Evolutionary conservation across 2,329 filamentous ascomycete genomes (phyloP).

Genomic region (Podosphaera xanthii): DNA sequence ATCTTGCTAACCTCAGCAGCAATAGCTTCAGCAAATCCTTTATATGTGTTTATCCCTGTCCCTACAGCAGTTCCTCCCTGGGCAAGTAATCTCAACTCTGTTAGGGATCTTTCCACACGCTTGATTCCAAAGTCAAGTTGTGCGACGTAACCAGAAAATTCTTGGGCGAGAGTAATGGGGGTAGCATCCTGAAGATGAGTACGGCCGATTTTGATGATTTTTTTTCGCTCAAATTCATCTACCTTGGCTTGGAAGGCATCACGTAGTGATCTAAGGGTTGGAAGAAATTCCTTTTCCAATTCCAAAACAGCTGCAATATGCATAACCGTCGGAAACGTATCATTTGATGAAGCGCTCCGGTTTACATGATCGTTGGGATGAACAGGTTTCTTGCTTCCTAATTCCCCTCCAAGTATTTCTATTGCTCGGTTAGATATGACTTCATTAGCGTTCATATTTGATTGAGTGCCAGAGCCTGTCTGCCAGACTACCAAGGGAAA

Average conservation of each 20-base stretch:
- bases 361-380: conserved; percentile 99
- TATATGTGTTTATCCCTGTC: conserved; percentile 92
- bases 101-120: conserved; percentile 62
- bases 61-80: conserved; percentile 95
- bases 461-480: conserved; percentile 94
- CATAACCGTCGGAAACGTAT: conserved; percentile 99
- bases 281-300: conserved; percentile 66
- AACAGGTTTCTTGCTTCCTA: conserved; percentile 94
- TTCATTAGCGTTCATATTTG: conserved; percentile 98
- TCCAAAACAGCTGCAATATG: conserved; percentile 95
- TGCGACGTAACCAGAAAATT: conserved; percentile 92
- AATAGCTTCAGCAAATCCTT: conserved; percentile 84
- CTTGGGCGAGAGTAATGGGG: conserved; percentile 81
- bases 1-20: conserved; percentile 78
- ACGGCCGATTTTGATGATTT: conserved; percentile 96
- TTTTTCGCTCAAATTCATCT: conserved; percentile 58
- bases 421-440: conserved; percentile 98
- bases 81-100: conserved; percentile 66
- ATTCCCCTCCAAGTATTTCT: conserved; percentile 81
- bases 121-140: conserved; percentile 81
- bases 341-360: conserved; percentile 95
- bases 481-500: conserved; percentile 99
- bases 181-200: conserved; percentile 97
- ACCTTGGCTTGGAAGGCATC: conserved; percentile 72
- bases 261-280: conserved; percentile 60